These are phyloP conservation scores for Collybiopsis luxurians DNA, from an alignment of 768 basidiomycete genomes.

Conservation along the genomic window DNA sequence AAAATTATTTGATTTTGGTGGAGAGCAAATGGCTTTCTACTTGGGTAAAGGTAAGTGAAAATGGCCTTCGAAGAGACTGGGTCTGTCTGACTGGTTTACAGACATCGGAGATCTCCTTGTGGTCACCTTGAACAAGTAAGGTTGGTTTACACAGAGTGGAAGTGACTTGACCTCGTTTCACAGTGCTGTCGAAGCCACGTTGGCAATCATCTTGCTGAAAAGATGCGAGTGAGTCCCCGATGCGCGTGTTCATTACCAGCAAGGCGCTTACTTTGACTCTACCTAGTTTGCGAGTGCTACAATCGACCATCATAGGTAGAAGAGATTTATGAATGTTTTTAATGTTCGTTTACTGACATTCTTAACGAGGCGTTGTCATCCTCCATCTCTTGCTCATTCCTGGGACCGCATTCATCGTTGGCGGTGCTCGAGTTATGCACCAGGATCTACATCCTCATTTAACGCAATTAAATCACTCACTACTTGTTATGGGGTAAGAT, in stretches of 20 bases:
- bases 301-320: slow-evolving; percentile 67
- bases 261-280: neutral
- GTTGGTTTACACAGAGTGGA: neutral
- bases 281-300: slow-evolving; percentile 55
- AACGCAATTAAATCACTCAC: slow-evolving; percentile 64
- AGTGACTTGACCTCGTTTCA: neutral
- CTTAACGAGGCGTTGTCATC: slow-evolving; percentile 57
- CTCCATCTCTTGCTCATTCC: slow-evolving; percentile 72
- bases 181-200: slow-evolving; percentile 68
- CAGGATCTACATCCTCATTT: slow-evolving; percentile 68
- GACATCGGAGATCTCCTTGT: slow-evolving; percentile 66
- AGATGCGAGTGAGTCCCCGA: slow-evolving; percentile 59
- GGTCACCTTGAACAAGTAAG: slow-evolving; percentile 66
- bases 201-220: slow-evolving; percentile 66
- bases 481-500: slow-evolving; percentile 62
- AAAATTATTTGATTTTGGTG: slow-evolving; percentile 61
- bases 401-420: slow-evolving; percentile 67
- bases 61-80: neutral
- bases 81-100: slow-evolving; percentile 25
- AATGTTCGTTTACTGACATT: neutral
- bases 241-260: neutral
- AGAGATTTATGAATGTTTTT: neutral
- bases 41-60: slow-evolving; percentile 37
- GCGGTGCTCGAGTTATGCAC: slow-evolving; percentile 63
- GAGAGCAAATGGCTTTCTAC: slow-evolving; percentile 49